phyloP scores from a whole-genome alignment of 192 early-diverging fungal species.

The Phlyctochytrium bullatum region DNA sequence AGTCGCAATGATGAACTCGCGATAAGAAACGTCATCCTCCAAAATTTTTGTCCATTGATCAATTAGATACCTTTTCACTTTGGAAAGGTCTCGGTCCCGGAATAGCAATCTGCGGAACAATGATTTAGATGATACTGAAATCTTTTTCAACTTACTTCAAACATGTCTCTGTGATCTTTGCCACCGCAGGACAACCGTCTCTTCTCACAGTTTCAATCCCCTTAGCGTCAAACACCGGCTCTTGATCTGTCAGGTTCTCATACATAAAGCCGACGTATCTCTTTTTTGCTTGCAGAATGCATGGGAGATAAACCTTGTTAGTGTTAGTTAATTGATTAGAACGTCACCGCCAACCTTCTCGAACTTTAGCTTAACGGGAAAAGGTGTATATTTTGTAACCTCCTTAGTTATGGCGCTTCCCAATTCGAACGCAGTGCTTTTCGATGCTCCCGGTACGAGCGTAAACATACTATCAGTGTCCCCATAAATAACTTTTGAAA shows the following conservation, averaged over 20 bases:
- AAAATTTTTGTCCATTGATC: slow-evolving; percentile 74
- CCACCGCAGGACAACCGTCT: slow-evolving; percentile 77
- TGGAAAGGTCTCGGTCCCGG: slow-evolving; percentile 72
- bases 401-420: slow-evolving; percentile 78
- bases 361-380: slow-evolving; percentile 87
- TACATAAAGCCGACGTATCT: slow-evolving; percentile 89
- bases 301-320: slow-evolving; percentile 76
- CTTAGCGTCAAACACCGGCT: slow-evolving; percentile 87
- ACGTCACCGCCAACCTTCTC: slow-evolving; percentile 72
- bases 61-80: slow-evolving; percentile 72
- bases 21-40: slow-evolving; percentile 56
- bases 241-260: slow-evolving; percentile 57
- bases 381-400: slow-evolving; percentile 71
- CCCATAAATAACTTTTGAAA: slow-evolving; percentile 90
- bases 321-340: not conserved
- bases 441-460: slow-evolving; percentile 58
- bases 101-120: slow-evolving; percentile 67
- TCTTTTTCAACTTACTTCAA: slow-evolving; percentile 63
- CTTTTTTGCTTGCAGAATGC: slow-evolving; percentile 88
- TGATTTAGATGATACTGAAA: not conserved
- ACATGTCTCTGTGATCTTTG: slow-evolving; percentile 73
- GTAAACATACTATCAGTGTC: slow-evolving; percentile 96
- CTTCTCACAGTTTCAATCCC: slow-evolving; percentile 93
- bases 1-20: slow-evolving; percentile 88
- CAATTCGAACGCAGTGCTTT: slow-evolving; percentile 73